Base-by-base conservation (phyloP, 2,329 filamentous ascomycete genomes). In the Myriosclerotinia duriaeana region DNA sequence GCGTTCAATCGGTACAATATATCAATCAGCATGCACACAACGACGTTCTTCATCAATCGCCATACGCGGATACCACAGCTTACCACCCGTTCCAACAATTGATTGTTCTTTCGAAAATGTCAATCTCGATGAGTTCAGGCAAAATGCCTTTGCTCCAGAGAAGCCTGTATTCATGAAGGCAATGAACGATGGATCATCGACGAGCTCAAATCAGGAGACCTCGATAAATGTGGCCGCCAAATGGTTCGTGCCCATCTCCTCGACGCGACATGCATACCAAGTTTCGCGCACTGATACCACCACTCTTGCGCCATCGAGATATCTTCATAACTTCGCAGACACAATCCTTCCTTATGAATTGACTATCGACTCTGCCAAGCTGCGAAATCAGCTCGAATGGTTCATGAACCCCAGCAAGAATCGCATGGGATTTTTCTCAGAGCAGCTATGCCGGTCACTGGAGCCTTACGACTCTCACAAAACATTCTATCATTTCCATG, bases 271-370 rank as follows among this genome's bases (percentile, higher is more conserved):
- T 40, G 53, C n/a, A 59, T 9, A 34, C 8, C 5, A 2, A 8
- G 9, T 22, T 14, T 3, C 22, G 11, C 36, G 40, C 9, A 14
- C 9, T 20, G n/a, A 15, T 17, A 7, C 46, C 14, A 42, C 22
- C 34, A 42, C 48, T 34, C 40, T 66, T 14, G 22, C 64, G 3
- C 66, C 71, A 0, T 63, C 67, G 2, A 54, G 78, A 76, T 79
- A 71, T 71, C 78, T 69, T 69, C 74, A 53, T 68, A 71, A 15
- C 62, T 84, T 81, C 71, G 79, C 77, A 48, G 76, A 80, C 36
- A 79, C 81, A 1, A 75, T 83, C 5, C 82, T 89, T 3, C 85
- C 87, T 1, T 78, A 90, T 7, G 88, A 90, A 73, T 78, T 88
- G 54, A 85, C 69, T 30, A 60, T 72, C 36, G 56, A 70, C 9